A percentile compares a stretch with the other conserved stretches of the same genome.
Conservation (phyloP, 768 basidiomycete genomes). For the Krasilnikovozyma curviuscula region DNA sequence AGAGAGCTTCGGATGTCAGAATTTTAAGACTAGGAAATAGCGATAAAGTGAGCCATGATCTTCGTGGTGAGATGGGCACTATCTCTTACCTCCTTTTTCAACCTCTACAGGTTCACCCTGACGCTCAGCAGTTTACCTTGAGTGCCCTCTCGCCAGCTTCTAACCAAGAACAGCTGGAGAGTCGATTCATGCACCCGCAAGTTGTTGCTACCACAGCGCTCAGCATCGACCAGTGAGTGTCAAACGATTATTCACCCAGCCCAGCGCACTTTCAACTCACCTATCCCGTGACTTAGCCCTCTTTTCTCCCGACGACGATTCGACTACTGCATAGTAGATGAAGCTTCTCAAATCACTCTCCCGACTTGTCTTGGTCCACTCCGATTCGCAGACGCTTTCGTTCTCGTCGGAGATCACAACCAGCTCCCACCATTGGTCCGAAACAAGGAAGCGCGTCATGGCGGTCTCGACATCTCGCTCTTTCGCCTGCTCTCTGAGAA, state of each 20-base stretch:
- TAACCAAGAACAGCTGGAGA: slow-evolving; percentile 64
- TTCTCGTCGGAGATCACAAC: slow-evolving; percentile 92
- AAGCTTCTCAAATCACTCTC: slow-evolving; percentile 91
- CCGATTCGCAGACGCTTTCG: slow-evolving; percentile 70
- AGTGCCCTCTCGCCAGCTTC: slow-evolving; percentile 37
- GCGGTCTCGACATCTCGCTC: slow-evolving; percentile 71
- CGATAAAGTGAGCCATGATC: slow-evolving; percentile 49
- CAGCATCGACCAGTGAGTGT: slow-evolving; percentile 73
- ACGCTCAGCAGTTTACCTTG: slow-evolving; percentile 52
- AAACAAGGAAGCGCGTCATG: slow-evolving; percentile 54
- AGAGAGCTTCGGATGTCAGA: slow-evolving; percentile 39
- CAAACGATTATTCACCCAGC: slow-evolving; percentile 11
- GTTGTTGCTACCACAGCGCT: slow-evolving; percentile 93
- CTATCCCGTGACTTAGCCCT: slow-evolving; percentile 33
- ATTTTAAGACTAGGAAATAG: slow-evolving; percentile 73
- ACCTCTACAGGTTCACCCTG: slow-evolving; percentile 52
- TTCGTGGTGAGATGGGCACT: too few relatives aligned
- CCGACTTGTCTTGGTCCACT: slow-evolving; percentile 89
- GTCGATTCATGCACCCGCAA: slow-evolving; percentile 63
- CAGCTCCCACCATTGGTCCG: slow-evolving; percentile 83
- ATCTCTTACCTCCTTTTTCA: not conserved
- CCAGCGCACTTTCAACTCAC: not conserved
- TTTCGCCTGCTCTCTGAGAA: slow-evolving; percentile 76
- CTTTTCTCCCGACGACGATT: slow-evolving; percentile 68
- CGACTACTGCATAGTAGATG: slow-evolving; percentile 94